Base-by-base conservation (phyloP, 2,329 filamentous ascomycete genomes). In the Microcera coccophila region DNA sequence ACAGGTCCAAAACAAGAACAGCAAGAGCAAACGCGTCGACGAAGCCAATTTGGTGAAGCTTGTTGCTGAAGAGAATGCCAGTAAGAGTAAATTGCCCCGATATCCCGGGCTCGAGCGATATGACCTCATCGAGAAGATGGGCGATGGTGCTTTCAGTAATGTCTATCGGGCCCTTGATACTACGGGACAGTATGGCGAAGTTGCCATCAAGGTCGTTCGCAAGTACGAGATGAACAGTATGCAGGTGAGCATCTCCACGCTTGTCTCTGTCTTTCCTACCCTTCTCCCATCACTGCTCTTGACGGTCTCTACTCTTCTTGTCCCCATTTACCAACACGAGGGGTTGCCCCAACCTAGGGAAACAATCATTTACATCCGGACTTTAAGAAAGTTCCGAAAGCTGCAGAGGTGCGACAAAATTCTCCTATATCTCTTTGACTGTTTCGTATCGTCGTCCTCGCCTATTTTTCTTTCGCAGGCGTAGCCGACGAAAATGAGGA, bases 191-290 rank as follows among this genome's bases (percentile, higher is more conserved):
- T 78, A 79, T 50, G 82, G 80, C 53, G 85, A 97, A 63, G 90
- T 93, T 24, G 93, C 91, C 57, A 97, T 98, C 76, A 98, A 98
- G 69, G 93, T 98, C 39, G 93, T 98, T 52, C 86, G 93, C 62
- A 97, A 97, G 72, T 97, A 89, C 65, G 93, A 98, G 71, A 96
- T 98, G 88, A 97, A 95, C 71, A 90, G 84, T 54, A 90, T 85
- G 75, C 93, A 97, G 89, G 93, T 98, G 79, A 80, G 90, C 85
- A 60, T 44, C 36, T 39, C 20, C 47, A 47, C 52, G 51, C 51
- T 49, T 42, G 50, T 49, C 52, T 20, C 46, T 52, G 41, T 57
- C 48, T 34, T 41, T 45, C 43, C 48, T 39, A 47, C 52, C 52
- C 49, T 48, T 58, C 46, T 55, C 47, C 24, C n/a, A n/a, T n/a